Evolutionary conservation across 2,329 filamentous ascomycete genomes (phyloP).

Genomic region (Penicillium paneum): DNA sequence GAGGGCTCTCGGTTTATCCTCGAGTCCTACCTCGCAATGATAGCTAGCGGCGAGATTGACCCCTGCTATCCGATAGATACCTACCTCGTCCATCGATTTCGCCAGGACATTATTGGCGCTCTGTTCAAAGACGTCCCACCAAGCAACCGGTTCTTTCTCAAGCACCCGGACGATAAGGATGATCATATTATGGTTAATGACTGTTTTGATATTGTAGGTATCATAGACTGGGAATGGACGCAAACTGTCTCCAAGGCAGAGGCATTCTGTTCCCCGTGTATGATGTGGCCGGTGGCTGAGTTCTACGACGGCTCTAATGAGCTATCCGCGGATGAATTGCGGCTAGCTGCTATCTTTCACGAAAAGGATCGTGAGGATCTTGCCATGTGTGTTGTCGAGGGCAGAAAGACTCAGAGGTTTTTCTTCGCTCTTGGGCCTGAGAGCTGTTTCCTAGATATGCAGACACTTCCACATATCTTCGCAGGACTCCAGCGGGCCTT

Average conservation of each 20-base stretch:
- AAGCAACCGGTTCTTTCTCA: slow-evolving; percentile 1
- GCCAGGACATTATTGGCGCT: neutral
- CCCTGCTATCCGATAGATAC: neutral
- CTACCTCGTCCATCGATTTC: slow-evolving; percentile 4
- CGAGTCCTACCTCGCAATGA: neutral
- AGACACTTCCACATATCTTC: neutral
- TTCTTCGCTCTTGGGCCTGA: slow-evolving; percentile 4
- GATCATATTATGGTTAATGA: slow-evolving; percentile 6
- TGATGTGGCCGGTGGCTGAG: slow-evolving; percentile 1
- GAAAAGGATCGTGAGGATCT: slow-evolving; percentile 6
- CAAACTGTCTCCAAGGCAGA: neutral
- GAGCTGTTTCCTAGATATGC: slow-evolving; percentile 1
- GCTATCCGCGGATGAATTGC: neutral
- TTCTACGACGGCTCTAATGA: slow-evolving; percentile 5
- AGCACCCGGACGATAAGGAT: slow-evolving; percentile 3
- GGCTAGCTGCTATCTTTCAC: neutral
- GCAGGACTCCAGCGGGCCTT: neutral
- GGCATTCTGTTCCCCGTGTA: neutral
- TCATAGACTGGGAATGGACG: slow-evolving; percentile 6
- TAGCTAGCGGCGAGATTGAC: slow-evolving; percentile 8
- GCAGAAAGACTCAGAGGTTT: slow-evolving; percentile 3
- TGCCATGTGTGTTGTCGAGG: slow-evolving; percentile 24
- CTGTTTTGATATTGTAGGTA: neutral
- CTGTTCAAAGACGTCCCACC: neutral
- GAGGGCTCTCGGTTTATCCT: neutral